These are phyloP conservation scores for Auriscalpium microsporum DNA, from an alignment of 768 basidiomycete species.

Conservation along the genomic window DNA sequence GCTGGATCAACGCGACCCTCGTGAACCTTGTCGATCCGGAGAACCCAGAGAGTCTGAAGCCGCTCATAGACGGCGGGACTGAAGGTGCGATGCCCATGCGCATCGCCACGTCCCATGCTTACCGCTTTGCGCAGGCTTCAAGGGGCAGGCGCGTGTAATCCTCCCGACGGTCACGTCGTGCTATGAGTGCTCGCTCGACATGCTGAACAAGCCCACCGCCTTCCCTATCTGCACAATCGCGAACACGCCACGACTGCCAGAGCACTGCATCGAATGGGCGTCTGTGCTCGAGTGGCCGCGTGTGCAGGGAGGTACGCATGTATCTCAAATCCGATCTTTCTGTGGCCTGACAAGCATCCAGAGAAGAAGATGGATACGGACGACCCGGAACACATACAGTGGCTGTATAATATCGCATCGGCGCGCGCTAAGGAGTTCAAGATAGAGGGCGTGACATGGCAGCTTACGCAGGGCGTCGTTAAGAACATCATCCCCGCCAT, in stretches of 20 bases:
- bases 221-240: slow-evolving; percentile 99
- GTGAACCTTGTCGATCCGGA: slow-evolving; percentile 93
- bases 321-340: neutral
- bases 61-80: slow-evolving; percentile 96
- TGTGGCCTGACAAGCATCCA: slow-evolving; percentile 20
- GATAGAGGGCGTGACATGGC: slow-evolving; percentile 98
- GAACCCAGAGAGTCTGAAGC: slow-evolving; percentile 87
- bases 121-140: slow-evolving; percentile 62
- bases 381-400: slow-evolving; percentile 92
- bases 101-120: neutral
- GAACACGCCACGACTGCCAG: slow-evolving; percentile 94
- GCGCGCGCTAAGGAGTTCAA: slow-evolving; percentile 88
- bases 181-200: slow-evolving; percentile 96
- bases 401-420: slow-evolving; percentile 78
- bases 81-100: slow-evolving; percentile 55
- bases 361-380: slow-evolving; percentile 97
- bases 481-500: slow-evolving; percentile 99
- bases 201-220: slow-evolving; percentile 94
- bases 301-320: slow-evolving; percentile 68
- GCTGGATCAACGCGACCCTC: slow-evolving; percentile 98
- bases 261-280: slow-evolving; percentile 99
- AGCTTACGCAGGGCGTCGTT: slow-evolving; percentile 94
- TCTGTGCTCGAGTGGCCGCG: slow-evolving; percentile 98
- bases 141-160: slow-evolving; percentile 96
- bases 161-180: slow-evolving; percentile 92